Conservation (phyloP, 2,329 filamentous ascomycete species). For the Orbilia javanica region DNA sequence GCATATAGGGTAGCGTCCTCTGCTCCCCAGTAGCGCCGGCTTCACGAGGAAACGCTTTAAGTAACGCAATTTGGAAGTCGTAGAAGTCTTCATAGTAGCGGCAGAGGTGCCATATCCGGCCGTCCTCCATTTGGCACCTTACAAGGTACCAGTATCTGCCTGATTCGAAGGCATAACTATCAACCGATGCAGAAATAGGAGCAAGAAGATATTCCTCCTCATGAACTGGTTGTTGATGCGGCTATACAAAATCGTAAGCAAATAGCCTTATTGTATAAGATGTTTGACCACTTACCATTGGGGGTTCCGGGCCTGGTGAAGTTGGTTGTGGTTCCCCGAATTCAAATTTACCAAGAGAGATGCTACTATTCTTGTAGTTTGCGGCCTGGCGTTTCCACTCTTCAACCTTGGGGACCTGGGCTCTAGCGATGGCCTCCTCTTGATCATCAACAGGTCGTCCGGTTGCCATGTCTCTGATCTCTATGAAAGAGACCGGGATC, state of each 20-base stretch:
- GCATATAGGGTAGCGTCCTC: constrained; percentile 94
- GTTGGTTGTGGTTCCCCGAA: constrained; percentile 65
- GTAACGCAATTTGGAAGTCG: constrained; percentile 94
- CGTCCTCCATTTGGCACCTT: constrained; percentile 89
- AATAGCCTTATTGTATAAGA: not conserved
- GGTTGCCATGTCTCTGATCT: constrained; percentile 93
- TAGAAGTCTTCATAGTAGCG: constrained; percentile 99
- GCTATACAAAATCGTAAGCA: not conserved
- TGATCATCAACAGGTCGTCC: constrained; percentile 85
- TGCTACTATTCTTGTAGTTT: constrained; percentile 99
- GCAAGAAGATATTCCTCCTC: constrained; percentile 70
- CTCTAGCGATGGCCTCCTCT: constrained; percentile 84
- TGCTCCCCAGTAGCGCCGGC: constrained; percentile 83
- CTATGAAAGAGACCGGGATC: constrained; percentile 96
- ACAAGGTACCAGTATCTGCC: constrained; percentile 99
- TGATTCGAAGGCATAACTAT: constrained; percentile 93
- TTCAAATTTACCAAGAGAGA: constrained; percentile 92
- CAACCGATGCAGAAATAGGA: constrained; percentile 85
- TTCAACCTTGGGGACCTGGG: constrained; percentile 92
- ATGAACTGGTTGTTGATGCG: constrained; percentile 61
- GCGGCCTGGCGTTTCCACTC: constrained; percentile 99
- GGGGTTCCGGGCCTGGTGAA: constrained; percentile 20
- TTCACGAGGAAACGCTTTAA: constrained; percentile 91
- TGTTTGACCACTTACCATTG: constrained; percentile 63
- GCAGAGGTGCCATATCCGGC: constrained; percentile 89